These are phyloP conservation scores for Penicillium griseofulvum DNA, from an alignment of 2,329 filamentous ascomycete genomes.

Conservation along the genomic window DNA sequence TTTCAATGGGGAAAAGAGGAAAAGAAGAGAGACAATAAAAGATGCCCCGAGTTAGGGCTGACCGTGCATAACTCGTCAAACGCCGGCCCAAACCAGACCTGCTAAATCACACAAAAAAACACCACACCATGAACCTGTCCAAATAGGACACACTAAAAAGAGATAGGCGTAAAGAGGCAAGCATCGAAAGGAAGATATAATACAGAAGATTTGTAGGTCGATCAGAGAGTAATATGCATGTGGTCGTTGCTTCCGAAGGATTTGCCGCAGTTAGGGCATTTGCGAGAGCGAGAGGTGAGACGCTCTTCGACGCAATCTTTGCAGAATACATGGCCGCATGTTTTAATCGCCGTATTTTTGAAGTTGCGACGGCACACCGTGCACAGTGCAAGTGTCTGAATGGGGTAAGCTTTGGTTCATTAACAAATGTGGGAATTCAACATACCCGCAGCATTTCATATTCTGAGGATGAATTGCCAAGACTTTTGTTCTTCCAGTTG, in stretches of 20 bases:
- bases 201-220: constrained; percentile 29
- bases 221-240: constrained; percentile 60
- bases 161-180: constrained; percentile 15
- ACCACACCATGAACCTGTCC: constrained; percentile 38
- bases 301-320: constrained; percentile 85
- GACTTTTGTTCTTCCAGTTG: constrained; percentile 76
- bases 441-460: constrained; percentile 83
- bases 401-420: constrained; percentile 10
- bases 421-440: constrained; percentile 24
- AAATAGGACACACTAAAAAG: constrained; percentile 20
- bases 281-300: constrained; percentile 83
- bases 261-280: constrained; percentile 91
- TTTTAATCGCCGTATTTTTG: constrained; percentile 90
- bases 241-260: constrained; percentile 88
- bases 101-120: constrained; percentile 34
- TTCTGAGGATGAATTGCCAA: constrained; percentile 76
- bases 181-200: constrained; percentile 28
- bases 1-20: constrained; percentile 7
- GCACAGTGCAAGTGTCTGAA: constrained; percentile 74
- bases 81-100: constrained; percentile 34
- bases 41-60: constrained; percentile 4
- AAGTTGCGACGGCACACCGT: constrained; percentile 89
- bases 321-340: constrained; percentile 94
- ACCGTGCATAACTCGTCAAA: constrained; percentile 25
- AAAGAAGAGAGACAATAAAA: constrained; percentile 19